These are phyloP conservation scores for Blastomyces silverae DNA, from an alignment of 2,329 filamentous ascomycete genomes.

Conservation along the genomic window DNA sequence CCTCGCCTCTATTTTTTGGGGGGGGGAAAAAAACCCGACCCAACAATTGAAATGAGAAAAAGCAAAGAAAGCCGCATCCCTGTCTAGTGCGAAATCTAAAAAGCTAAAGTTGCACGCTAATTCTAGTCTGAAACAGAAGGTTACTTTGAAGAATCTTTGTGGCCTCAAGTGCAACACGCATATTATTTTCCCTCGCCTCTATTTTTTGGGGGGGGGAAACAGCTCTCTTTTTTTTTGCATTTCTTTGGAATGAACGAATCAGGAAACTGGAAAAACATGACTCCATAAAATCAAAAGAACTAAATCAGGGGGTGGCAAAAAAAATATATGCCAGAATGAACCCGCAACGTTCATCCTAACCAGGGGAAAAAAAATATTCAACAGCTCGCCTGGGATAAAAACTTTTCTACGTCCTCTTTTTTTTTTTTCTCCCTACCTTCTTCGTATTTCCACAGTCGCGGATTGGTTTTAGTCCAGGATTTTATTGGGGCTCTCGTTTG, in stretches of 20 bases:
- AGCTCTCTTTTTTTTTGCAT: not conserved
- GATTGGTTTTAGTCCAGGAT: not conserved
- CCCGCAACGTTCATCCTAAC: not conserved
- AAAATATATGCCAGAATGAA: not conserved
- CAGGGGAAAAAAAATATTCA: not conserved
- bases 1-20: too few relatives aligned
- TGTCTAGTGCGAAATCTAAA: constrained; percentile 4
- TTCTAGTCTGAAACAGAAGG: constrained; percentile 8
- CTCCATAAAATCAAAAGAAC: not conserved
- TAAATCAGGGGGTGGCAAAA: constrained; percentile 10
- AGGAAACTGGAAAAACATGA: not conserved
- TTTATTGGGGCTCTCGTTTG: not conserved
- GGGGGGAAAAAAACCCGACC: not conserved
- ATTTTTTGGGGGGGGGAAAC: too few relatives aligned
- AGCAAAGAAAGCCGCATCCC: not conserved
- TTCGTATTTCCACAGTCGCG: not conserved
- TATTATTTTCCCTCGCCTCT: not conserved
- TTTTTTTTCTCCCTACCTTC: too few relatives aligned
- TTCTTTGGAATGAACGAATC: not conserved
- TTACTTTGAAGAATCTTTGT: constrained; percentile 4
- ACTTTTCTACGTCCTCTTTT: not conserved
- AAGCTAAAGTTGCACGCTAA: constrained; percentile 4
- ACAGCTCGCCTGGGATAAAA: not conserved
- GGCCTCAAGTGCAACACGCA: not conserved
- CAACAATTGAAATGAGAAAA: not conserved